Evolutionary conservation across 352 stramenopile species (phyloP), one percentile per base, ranked within the genome.

Genomic region (Phytophthora idaei): DNA sequence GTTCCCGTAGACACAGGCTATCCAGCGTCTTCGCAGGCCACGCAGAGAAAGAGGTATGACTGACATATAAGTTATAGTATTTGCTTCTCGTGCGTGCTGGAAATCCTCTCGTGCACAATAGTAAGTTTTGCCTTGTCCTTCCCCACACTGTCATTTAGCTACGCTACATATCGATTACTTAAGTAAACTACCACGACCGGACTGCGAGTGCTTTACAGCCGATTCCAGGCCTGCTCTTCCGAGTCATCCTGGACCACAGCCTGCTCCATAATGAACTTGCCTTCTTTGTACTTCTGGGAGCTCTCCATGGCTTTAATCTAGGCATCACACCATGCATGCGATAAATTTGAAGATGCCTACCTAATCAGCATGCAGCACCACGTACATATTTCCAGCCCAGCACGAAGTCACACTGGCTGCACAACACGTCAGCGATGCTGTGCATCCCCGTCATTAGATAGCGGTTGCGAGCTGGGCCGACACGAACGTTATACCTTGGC

Each of bases 231-330:
- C n/a, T 72, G 53, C 52, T 90, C 81, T 62, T 90, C 81, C 17
- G 48, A 60, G 37, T 87, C 81, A 53, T 94, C 83, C 49, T 90
- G 71, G 15, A 94, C 80, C n/a, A 92, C 69, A 32, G 82, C 80
- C 21, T 83, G 71, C 67, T 94, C 86, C 74, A 94, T 86, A 58
- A 92, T 92, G 57, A 88, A 94, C 67, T 90, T 91, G 64, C 83
- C 86, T 76, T 94, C 86, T 61, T 92, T 94, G 83, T 94, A 94
- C 68, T 90, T 89, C 71, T 94, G 86, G 48, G 86, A 88, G 41
- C 52, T 48, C 74, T 94, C 86, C 82, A 91, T 92, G 28, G 86
- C 86, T 46, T 89, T 89, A 60, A 94, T 62, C 86, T 93, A 64
- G 27, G 14, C 42, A 58, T 21, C n/a, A 64, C 37, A 66, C 31